These are phyloP conservation scores for Agaricus blazei DNA, from an alignment of 768 basidiomycete species.

Conservation along the genomic window DNA sequence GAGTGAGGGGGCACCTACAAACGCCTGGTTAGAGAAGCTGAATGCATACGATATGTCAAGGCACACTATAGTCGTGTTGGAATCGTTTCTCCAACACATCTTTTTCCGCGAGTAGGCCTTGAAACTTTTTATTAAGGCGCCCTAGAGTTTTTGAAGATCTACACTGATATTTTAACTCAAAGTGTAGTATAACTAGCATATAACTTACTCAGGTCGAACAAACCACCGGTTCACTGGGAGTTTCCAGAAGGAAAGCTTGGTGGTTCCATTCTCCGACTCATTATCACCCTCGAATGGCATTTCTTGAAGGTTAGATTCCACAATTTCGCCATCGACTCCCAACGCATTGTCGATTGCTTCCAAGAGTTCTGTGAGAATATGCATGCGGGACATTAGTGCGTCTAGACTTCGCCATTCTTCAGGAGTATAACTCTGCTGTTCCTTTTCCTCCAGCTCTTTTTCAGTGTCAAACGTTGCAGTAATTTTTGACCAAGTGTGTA, in stretches of 20 bases:
- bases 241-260: background rate
- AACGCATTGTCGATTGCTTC: slow-evolving; percentile 50
- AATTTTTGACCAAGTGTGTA: slow-evolving; percentile 55
- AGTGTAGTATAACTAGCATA: slow-evolving; percentile 10
- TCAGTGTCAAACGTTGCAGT: slow-evolving; percentile 50
- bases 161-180: background rate
- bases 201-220: slow-evolving; percentile 60
- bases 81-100: slow-evolving; percentile 50
- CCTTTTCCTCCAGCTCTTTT: slow-evolving; percentile 41
- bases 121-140: slow-evolving; percentile 43
- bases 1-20: slow-evolving; percentile 62
- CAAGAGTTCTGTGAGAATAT: slow-evolving; percentile 46
- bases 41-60: background rate
- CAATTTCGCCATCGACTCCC: slow-evolving; percentile 15
- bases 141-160: slow-evolving; percentile 59
- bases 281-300: slow-evolving; percentile 1
- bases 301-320: slow-evolving; percentile 11
- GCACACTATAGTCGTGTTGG: slow-evolving; percentile 49
- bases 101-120: slow-evolving; percentile 38
- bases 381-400: slow-evolving; percentile 47
- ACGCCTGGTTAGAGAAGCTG: background rate
- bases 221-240: slow-evolving; percentile 18
- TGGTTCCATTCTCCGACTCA: slow-evolving; percentile 1
- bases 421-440: slow-evolving; percentile 20
- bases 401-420: slow-evolving; percentile 55